Evolutionary conservation across 1,284 basidiomycete genomes (phyloP).

Genomic region (Psilocybe mexicana): DNA sequence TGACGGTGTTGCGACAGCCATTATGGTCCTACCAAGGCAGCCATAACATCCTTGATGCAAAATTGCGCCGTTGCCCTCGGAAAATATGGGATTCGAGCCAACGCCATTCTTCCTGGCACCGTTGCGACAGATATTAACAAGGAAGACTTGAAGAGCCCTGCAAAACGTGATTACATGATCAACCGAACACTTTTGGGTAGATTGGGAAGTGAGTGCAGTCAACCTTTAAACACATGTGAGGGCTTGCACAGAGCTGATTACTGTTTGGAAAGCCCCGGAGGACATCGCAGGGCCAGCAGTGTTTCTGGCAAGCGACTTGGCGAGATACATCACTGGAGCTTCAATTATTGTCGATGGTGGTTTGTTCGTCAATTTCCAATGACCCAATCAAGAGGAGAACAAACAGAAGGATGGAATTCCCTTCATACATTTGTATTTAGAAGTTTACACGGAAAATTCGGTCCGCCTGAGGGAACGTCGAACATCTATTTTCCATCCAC

Average conservation of each 20-base stretch:
- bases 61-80: slow-evolving; percentile 79
- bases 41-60: slow-evolving; percentile 81
- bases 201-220: slow-evolving; percentile 53
- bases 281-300: slow-evolving; percentile 79
- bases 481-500: background rate
- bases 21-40: slow-evolving; percentile 84
- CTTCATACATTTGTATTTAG: slow-evolving; percentile 10
- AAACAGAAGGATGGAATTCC: slow-evolving; percentile 3
- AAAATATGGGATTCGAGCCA: slow-evolving; percentile 74
- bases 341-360: slow-evolving; percentile 78
- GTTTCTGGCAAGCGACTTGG: slow-evolving; percentile 76
- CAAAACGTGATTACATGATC: slow-evolving; percentile 67
- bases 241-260: slow-evolving; percentile 5
- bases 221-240: background rate
- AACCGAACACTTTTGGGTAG: slow-evolving; percentile 69
- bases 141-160: slow-evolving; percentile 65
- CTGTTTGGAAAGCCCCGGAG: slow-evolving; percentile 50
- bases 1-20: slow-evolving; percentile 41
- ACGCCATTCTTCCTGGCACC: slow-evolving; percentile 69
- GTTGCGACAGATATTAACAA: slow-evolving; percentile 81
- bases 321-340: slow-evolving; percentile 72
- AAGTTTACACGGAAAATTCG: background rate
- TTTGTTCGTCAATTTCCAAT: slow-evolving; percentile 79
- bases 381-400: slow-evolving; percentile 15
- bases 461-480: slow-evolving; percentile 1